Base-by-base conservation (phyloP, 139 green algal species). In the Gonium pectorale region DNA sequence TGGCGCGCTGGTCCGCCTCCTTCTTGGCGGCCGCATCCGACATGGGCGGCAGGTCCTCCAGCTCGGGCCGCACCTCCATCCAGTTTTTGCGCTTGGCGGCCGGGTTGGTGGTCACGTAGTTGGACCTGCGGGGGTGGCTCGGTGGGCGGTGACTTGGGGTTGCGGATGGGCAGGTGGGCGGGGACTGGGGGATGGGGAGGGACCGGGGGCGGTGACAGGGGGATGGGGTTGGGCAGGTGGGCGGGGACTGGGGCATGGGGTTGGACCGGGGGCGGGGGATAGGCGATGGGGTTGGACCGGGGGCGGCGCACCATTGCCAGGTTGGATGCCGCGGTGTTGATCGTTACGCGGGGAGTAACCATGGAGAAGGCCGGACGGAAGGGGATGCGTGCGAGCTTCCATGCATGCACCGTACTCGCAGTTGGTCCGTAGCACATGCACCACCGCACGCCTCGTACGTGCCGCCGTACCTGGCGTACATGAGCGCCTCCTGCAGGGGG, bases 401-500 rank as follows among this genome's bases (percentile, higher is more conserved):
- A n/a, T n/a, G n/a, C n/a, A n/a, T n/a, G n/a, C n/a, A n/a, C n/a
- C 49, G 13, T 56, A 17, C 17, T 26, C 13, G 49, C 49, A 56
- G 49, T 56, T 17, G 49, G 13, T 56, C 49, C 13, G 49, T 26
- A 13, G 49, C 13, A 56, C 49, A 56, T 56, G 49, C 13, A 17
- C 49, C 13, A 56, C 17, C 13, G 17, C 17, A 56, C 49, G 49
- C 49, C 13, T 56, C 49, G 49, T 56, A 26, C 49, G 13, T 56
- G 17, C 49, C 49, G 17, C n/a, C 56, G 19, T 17, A 71, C 38
- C 77, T 64, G 56, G 77, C 77, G 46, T 74, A 84, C 38, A 44
- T 7, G 7, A 71, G 29, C 2, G 78, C 78, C 78, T 84, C 78
- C 78, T 74, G 63, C 54, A 83, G 75, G 41, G 78, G 60, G 15